Conservation (phyloP, 2,329 filamentous ascomycete species). For the Grosmannia serpens region DNA sequence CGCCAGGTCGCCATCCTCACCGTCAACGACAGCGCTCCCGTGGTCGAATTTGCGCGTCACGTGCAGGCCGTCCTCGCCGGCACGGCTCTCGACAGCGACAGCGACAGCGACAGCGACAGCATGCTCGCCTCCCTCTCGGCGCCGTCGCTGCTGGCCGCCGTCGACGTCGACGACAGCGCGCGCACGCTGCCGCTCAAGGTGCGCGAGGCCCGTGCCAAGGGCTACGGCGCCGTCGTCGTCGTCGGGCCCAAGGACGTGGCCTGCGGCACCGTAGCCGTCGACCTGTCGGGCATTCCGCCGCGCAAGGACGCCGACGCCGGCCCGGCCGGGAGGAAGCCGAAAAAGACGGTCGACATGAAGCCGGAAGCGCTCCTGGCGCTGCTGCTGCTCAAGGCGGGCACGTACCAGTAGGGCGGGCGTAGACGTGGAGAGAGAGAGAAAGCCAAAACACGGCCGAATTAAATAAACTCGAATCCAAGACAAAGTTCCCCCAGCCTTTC, state of each 20-base stretch:
- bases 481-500: background rate
- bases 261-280: slow-evolving; percentile 42
- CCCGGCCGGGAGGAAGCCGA: background rate
- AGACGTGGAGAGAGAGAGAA: background rate
- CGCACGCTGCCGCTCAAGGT: slow-evolving; percentile 58
- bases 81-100: slow-evolving; percentile 11
- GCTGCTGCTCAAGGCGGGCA: slow-evolving; percentile 33
- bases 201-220: slow-evolving; percentile 56
- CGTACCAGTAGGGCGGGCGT: slow-evolving; percentile 29
- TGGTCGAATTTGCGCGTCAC: slow-evolving; percentile 37
- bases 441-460: background rate
- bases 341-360: slow-evolving; percentile 20
- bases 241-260: slow-evolving; percentile 56
- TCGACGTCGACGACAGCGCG: slow-evolving; percentile 58
- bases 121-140: slow-evolving; percentile 11
- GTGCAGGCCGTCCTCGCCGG: slow-evolving; percentile 41
- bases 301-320: background rate
- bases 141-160: slow-evolving; percentile 44
- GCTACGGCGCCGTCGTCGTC: slow-evolving; percentile 63
- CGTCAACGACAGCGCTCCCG: slow-evolving; percentile 48
- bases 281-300: slow-evolving; percentile 18
- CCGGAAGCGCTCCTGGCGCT: slow-evolving; percentile 32
- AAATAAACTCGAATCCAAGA: background rate
- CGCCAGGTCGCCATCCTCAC: slow-evolving; percentile 65
- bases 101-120: background rate